These are phyloP conservation scores for Chenopodium quinoa DNA, from an alignment of 148 eudicot species.

Conservation along the genomic window DNA sequence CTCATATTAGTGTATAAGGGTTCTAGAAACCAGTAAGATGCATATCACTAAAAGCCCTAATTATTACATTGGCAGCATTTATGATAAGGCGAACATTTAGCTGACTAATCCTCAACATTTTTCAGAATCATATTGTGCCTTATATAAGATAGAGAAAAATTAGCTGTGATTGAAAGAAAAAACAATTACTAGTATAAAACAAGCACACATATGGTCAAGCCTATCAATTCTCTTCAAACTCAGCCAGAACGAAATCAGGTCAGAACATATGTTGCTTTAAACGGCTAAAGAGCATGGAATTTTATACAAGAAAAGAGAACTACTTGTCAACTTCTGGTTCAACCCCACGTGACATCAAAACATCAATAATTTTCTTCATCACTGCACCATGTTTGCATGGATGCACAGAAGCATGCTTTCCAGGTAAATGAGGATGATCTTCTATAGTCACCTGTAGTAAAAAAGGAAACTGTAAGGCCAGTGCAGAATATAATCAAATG, in stretches of 20 bases:
- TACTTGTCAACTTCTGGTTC: slow-evolving; percentile 99
- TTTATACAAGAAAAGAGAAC: slow-evolving; percentile 9
- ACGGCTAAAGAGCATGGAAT: background rate
- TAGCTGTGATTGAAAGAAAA: no score
- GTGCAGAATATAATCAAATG: background rate
- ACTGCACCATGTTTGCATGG: slow-evolving; percentile 98
- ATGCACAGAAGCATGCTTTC: slow-evolving; percentile 98
- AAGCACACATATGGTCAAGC: background rate
- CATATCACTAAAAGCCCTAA: no score
- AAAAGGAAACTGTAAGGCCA: background rate
- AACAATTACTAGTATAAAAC: background rate
- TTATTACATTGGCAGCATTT: no score
- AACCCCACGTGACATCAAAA: slow-evolving; percentile 89
- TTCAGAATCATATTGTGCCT: no score
- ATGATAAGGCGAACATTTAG: no score
- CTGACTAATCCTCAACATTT: no score
- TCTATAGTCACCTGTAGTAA: slow-evolving; percentile 80
- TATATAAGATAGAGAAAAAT: no score
- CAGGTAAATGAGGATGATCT: slow-evolving; percentile 97
- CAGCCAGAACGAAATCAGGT: background rate
- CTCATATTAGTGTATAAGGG: background rate
- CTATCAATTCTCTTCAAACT: background rate
- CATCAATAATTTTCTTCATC: slow-evolving; percentile 98
- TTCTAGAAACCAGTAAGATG: no score
- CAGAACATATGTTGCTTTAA: background rate